Evolutionary conservation across 2,329 filamentous ascomycete species (phyloP).

Genomic region (Akanthomyces dipterigenus): DNA sequence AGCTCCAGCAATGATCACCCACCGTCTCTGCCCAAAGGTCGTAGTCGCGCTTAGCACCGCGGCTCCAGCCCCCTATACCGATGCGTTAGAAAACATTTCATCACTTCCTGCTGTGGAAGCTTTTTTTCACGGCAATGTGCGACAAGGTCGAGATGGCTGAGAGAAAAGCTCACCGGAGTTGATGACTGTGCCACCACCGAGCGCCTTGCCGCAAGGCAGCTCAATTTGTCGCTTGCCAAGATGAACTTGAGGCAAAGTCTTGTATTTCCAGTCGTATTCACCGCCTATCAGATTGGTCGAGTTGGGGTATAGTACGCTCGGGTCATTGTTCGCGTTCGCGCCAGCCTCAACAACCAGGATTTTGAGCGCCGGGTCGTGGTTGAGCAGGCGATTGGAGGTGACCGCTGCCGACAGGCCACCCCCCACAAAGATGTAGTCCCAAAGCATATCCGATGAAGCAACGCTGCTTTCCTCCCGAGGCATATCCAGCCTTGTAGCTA

Average conservation of each 20-base stretch:
- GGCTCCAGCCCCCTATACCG: constrained; percentile 29
- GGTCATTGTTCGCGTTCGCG: constrained; percentile 21
- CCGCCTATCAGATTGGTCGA: constrained; percentile 23
- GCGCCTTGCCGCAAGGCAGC: constrained; percentile 27
- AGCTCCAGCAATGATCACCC: constrained; percentile 35
- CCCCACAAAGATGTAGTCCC: constrained; percentile 32
- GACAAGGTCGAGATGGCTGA: not conserved
- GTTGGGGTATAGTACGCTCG: constrained; percentile 22
- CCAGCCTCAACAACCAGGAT: constrained; percentile 34
- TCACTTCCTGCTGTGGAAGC: not conserved
- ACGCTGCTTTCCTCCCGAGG: not conserved
- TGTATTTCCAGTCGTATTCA: constrained; percentile 27
- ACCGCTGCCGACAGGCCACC: constrained; percentile 31
- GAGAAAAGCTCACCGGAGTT: constrained; percentile 24
- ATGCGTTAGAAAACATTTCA: not conserved
- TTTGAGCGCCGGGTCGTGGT: constrained; percentile 19
- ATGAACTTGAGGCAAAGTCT: constrained; percentile 22
- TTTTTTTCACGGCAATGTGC: not conserved
- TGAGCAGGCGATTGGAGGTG: constrained; percentile 26
- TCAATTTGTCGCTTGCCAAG: constrained; percentile 19
- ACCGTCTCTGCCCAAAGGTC: constrained; percentile 32
- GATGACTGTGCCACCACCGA: constrained; percentile 32
- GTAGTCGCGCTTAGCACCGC: constrained; percentile 36
- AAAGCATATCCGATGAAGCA: constrained; percentile 7
- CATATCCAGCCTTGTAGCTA: not conserved